Evolutionary conservation across 1,139 yeast species (phyloP).

Genomic region (Candida frijolesensis): DNA sequence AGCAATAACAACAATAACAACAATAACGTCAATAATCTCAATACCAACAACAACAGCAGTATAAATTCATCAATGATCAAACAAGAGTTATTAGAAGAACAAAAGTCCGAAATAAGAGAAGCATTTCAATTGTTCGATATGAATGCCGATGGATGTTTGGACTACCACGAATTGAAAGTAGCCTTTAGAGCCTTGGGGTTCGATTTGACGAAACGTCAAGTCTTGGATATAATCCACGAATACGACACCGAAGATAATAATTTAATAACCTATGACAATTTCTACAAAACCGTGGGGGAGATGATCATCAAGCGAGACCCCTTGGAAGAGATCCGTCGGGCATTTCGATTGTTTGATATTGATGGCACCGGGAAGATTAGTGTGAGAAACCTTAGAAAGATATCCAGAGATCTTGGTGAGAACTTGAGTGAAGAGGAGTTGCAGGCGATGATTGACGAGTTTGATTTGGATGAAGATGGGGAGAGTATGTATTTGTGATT

Average conservation of each 20-base stretch:
- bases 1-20: slow-evolving; percentile 5
- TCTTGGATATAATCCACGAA: slow-evolving; percentile 77
- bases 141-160: slow-evolving; percentile 87
- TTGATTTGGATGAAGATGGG: slow-evolving; percentile 95
- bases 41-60: slow-evolving; percentile 7
- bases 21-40: slow-evolving; percentile 4
- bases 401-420: slow-evolving; percentile 92
- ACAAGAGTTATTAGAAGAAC: slow-evolving; percentile 80
- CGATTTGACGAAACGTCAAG: slow-evolving; percentile 78
- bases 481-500: slow-evolving; percentile 53
- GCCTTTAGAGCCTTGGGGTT: slow-evolving; percentile 95
- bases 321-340: slow-evolving; percentile 85
- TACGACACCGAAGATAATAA: slow-evolving; percentile 78
- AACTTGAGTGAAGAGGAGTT: slow-evolving; percentile 89
- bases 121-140: slow-evolving; percentile 92
- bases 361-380: slow-evolving; percentile 87
- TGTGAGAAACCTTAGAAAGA: slow-evolving; percentile 79
- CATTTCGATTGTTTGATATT: slow-evolving; percentile 87
- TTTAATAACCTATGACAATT: slow-evolving; percentile 78
- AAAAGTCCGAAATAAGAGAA: slow-evolving; percentile 88
- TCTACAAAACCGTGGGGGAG: slow-evolving; percentile 76
- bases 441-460: slow-evolving; percentile 96
- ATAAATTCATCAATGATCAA: slow-evolving; percentile 30
- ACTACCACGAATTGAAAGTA: slow-evolving; percentile 88
- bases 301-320: slow-evolving; percentile 87